phyloP scores from a whole-genome alignment of 306 rosid genomes.

The Begonia masoniana region DNA sequence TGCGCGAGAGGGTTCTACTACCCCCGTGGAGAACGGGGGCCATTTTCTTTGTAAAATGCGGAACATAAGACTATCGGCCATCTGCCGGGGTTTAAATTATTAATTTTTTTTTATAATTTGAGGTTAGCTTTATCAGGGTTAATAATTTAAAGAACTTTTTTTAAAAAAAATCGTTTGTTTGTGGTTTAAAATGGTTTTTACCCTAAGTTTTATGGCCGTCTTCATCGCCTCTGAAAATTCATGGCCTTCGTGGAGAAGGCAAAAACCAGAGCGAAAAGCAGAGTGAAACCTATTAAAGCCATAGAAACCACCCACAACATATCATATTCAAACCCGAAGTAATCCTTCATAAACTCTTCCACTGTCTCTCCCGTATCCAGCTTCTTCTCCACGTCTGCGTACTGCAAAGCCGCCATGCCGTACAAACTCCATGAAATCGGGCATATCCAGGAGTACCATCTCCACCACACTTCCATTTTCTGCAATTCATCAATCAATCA shows the following conservation, averaged over 20 bases:
- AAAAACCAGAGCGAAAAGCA: slow-evolving; percentile 10
- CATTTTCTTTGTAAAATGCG: too few relatives aligned
- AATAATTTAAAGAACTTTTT: too few relatives aligned
- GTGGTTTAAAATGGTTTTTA: too few relatives aligned
- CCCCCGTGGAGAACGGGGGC: too few relatives aligned
- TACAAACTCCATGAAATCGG: slow-evolving; percentile 24
- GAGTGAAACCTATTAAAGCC: slow-evolving; percentile 12
- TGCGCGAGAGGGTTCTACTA: too few relatives aligned
- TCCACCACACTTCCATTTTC: slow-evolving; percentile 21
- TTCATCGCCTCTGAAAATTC: slow-evolving; percentile 24
- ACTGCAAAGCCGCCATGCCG: slow-evolving; percentile 25
- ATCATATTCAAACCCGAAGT: slow-evolving; percentile 17
- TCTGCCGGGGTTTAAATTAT: too few relatives aligned
- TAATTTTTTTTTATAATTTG: too few relatives aligned
- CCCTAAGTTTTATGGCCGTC: too few relatives aligned
- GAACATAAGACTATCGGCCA: too few relatives aligned
- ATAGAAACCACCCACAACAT: slow-evolving; percentile 17
- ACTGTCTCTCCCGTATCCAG: slow-evolving; percentile 25
- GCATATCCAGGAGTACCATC: slow-evolving; percentile 25
- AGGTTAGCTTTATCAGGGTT: too few relatives aligned
- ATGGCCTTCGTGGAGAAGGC: slow-evolving; percentile 7
- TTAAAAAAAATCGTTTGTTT: too few relatives aligned
- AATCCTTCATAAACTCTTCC: slow-evolving; percentile 14
- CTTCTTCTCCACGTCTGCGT: slow-evolving; percentile 16
- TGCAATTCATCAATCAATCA: slow-evolving; percentile 7